Conservation (phyloP, 768 basidiomycete species). For the Mycena crocata region DNA sequence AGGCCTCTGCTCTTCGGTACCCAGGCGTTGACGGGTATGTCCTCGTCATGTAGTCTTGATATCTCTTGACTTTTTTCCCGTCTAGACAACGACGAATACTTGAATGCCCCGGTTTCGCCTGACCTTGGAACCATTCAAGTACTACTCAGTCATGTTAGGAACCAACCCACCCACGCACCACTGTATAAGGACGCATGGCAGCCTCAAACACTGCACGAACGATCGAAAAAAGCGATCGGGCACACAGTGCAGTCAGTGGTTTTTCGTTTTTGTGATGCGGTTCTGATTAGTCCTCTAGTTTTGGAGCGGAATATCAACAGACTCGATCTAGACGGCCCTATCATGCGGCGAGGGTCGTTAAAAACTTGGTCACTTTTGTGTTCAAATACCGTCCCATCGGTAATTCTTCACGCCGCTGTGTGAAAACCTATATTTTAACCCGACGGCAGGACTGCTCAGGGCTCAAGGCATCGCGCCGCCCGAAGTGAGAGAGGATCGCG, state of each 20-base stretch:
- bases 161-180: not conserved
- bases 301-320: constrained; percentile 20
- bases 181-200: not conserved
- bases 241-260: constrained; percentile 22
- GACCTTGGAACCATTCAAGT: constrained; percentile 19
- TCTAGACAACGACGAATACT: constrained; percentile 16
- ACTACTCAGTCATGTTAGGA: not conserved
- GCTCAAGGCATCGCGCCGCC: constrained; percentile 25
- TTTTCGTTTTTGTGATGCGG: not conserved
- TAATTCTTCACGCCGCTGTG: not conserved
- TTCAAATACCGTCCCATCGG: constrained; percentile 26
- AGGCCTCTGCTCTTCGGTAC: constrained; percentile 4
- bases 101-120: constrained; percentile 15
- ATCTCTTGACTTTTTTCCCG: not conserved
- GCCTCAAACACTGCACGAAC: constrained; percentile 20
- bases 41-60: not conserved
- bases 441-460: not conserved
- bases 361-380: constrained; percentile 9
- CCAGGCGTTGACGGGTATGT: constrained; percentile 21
- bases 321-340: not conserved
- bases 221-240: constrained; percentile 26
- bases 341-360: not conserved
- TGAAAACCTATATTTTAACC: not conserved
- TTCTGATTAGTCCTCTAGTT: not conserved
- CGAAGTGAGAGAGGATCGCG: not conserved